These are phyloP conservation scores for Rhododendron ferrugineum DNA, from an alignment of 148 eudicot species.

Conservation along the genomic window DNA sequence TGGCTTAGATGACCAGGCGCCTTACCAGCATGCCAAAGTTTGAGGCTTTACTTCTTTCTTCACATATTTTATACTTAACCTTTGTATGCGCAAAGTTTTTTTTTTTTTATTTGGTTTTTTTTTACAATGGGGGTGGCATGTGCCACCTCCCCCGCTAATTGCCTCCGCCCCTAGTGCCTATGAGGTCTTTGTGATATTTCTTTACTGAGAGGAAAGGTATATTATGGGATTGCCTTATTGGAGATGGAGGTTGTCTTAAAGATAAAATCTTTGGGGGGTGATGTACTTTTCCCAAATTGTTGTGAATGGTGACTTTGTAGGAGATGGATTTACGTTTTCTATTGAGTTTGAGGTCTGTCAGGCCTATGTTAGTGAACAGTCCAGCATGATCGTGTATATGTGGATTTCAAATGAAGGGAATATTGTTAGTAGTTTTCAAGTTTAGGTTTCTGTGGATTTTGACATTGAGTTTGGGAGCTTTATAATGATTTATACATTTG, in stretches of 20 bases:
- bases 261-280: neutral
- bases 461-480: neutral
- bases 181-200: neutral
- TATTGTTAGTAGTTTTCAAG: neutral
- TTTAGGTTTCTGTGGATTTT: neutral
- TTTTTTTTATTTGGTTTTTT: no score
- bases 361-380: neutral
- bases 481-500: neutral
- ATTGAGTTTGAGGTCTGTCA: neutral
- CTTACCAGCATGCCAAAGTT: no score
- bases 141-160: no score
- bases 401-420: neutral
- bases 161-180: neutral
- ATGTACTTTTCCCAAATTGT: neutral
- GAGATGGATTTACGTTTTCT: neutral
- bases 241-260: neutral
- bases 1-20: no score
- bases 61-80: no score
- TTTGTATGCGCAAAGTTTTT: no score
- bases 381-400: neutral
- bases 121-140: no score
- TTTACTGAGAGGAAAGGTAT: neutral
- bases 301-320: neutral
- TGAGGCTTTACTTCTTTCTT: no score
- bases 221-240: neutral